Base-by-base conservation (phyloP, 148 eudicot species). In the Selenicereus undatus region DNA sequence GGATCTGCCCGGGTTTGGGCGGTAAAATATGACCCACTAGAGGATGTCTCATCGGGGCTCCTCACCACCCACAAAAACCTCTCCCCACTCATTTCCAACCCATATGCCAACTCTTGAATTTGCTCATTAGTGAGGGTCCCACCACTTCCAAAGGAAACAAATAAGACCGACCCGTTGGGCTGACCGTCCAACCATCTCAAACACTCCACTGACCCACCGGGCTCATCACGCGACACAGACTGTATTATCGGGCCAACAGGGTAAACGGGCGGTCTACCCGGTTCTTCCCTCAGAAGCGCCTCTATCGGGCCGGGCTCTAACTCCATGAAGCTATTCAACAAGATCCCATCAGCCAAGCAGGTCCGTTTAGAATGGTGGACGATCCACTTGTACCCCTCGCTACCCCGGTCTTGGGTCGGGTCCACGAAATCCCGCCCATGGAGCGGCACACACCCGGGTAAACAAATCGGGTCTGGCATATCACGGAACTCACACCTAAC, bases 371-470 rank as follows among this genome's bases (percentile, higher is more conserved):
- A 58, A 58, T 58, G 64, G 8, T 21, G 64, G 24, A 58, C 24
- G 64, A 58, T 58, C 64, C 64, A 58, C 5, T 2, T 58, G 22
- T 58, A 58, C 21, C 64, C 64, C n/a, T 58, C 64, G n/a, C 64
- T 58, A 58, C 6, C 9, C 64, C 64, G 22, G 64, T 18, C 64
- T 58, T 58, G 64, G 0, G 64, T 58, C n/a, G 64, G 64, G 2
- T 58, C 64, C n/a, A 58, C 64, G n/a, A 58, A 58, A 58, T 58
- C 64, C 24, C 17, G n/a, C 64, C 64, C 64, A 13, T 58, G 64
- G n/a, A 58, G 64, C 64, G 64, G 64, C n/a, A 58, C 64, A 58
- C 64, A 58, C 8, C 64, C 64, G n/a, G 64, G 64, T 58, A 58
- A 58, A 58, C 4, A 8, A 20, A 58, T 58, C 64, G 64, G 64